Base-by-base conservation (phyloP, 805 yeast species). In the Cephaloascus albidus region DNA sequence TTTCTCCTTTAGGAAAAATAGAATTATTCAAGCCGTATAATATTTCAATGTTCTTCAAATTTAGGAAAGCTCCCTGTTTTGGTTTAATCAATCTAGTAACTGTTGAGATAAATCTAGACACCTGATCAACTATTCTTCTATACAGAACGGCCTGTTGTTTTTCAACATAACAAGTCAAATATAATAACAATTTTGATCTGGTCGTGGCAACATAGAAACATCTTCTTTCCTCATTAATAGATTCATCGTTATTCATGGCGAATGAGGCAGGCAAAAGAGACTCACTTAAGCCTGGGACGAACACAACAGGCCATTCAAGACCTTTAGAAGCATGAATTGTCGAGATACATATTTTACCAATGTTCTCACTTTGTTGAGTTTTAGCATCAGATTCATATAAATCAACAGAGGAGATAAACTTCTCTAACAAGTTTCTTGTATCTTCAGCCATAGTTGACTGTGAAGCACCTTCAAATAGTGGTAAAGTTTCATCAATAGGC, bases 261-360 rank as follows among this genome's bases (percentile, higher is more conserved):
- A 70, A 71, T 2, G 57, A 50, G 3, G 81, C 75, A 0, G 95
- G 95, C 10, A 85, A 60, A 12, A 74, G 56, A 1, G 83, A 81
- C 36, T 83, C 85, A 26, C 73, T 65, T 15, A 85, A 59, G 0
- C 85, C 82, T 0, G 94, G 87, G 10, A 86, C 73, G 52, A 86
- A 85, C 0, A 90, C 97, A 12, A 85, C 76, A 0, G 95, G 90
- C 97, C 97, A 90, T 54, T 90, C 98, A 2, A 89, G 65, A 1
- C 98, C 98, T 55, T 90, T 90, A 1, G 97, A 78, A 0, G 88
- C 86, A 54, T 90, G 98, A 10, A 90, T 82, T 0, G 97, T 93
- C 0, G 95, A 82, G 0, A 90, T 59, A 0, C 72, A 49, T 38
- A 50, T 63, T 43, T 52, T 58, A 4, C 61, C 61, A 6, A 44